Conservation (phyloP, 2,329 filamentous ascomycete species). For the Penicillium expansum region DNA sequence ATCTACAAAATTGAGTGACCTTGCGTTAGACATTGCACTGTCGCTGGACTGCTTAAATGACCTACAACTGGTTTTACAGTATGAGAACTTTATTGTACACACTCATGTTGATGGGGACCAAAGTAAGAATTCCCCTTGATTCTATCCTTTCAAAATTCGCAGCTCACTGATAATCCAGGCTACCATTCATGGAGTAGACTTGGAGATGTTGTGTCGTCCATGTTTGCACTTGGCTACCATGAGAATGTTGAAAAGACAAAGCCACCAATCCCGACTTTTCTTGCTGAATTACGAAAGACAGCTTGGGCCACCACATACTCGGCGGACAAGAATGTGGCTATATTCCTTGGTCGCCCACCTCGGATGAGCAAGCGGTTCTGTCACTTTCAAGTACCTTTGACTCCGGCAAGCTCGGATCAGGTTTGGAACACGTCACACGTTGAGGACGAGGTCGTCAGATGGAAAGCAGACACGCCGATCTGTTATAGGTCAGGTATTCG, state of each 20-base stretch:
- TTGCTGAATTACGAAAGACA: constrained; percentile 39
- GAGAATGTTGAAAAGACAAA: constrained; percentile 36
- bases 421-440: constrained; percentile 11
- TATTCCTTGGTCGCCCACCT: constrained; percentile 50
- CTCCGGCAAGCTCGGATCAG: neutral
- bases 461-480: constrained; percentile 3
- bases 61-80: constrained; percentile 47
- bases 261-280: constrained; percentile 32
- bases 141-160: neutral
- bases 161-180: constrained; percentile 27
- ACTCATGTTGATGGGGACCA: constrained; percentile 47
- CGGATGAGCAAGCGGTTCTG: constrained; percentile 45
- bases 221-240: constrained; percentile 49
- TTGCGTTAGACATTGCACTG: constrained; percentile 38
- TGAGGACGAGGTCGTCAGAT: neutral
- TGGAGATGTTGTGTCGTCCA: constrained; percentile 47
- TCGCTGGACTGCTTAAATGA: constrained; percentile 42
- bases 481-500: constrained; percentile 26
- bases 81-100: constrained; percentile 48
- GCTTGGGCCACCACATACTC: constrained; percentile 46
- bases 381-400: constrained; percentile 33
- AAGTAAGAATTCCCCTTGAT: constrained; percentile 32
- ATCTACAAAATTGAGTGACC: constrained; percentile 33
- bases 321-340: constrained; percentile 48
- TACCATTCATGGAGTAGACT: constrained; percentile 48